Evolutionary conservation across 495 filamentous ascomycete species (phyloP).

Genomic region (Parmelia sp.): DNA sequence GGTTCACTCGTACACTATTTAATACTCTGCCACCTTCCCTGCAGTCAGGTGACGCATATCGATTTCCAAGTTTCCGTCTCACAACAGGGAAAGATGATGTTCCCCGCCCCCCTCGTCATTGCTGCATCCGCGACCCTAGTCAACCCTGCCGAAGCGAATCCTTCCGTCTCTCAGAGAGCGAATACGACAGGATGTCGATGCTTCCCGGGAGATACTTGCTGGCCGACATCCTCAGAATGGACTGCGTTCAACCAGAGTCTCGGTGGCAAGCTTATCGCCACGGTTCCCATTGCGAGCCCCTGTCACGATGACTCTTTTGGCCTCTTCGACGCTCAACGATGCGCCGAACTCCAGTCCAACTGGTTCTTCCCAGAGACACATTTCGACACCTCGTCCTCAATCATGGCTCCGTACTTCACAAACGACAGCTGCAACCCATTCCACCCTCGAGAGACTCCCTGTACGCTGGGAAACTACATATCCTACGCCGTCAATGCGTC

Average conservation of each 20-base stretch:
- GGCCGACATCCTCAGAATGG: constrained; percentile 30
- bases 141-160: no score
- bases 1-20: no score
- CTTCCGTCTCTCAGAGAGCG: no score
- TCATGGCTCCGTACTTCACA: constrained; percentile 42
- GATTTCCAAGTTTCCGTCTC: no score
- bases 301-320: constrained; percentile 35
- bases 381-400: constrained; percentile 28
- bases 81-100: no score
- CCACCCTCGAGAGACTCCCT: constrained; percentile 34
- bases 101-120: no score
- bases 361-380: constrained; percentile 28
- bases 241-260: constrained; percentile 30
- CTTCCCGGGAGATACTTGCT: constrained; percentile 31
- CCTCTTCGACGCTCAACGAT: constrained; percentile 28
- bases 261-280: constrained; percentile 30
- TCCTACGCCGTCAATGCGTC: constrained; percentile 43
- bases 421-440: constrained; percentile 50
- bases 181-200: constrained; percentile 26
- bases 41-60: no score
- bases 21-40: no score
- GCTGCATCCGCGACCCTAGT: no score
- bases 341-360: constrained; percentile 22
- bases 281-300: constrained; percentile 32
- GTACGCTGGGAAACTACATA: constrained; percentile 46